These are phyloP conservation scores for Hemileccinum rubropunctum DNA, from an alignment of 768 basidiomycete species.

Conservation along the genomic window DNA sequence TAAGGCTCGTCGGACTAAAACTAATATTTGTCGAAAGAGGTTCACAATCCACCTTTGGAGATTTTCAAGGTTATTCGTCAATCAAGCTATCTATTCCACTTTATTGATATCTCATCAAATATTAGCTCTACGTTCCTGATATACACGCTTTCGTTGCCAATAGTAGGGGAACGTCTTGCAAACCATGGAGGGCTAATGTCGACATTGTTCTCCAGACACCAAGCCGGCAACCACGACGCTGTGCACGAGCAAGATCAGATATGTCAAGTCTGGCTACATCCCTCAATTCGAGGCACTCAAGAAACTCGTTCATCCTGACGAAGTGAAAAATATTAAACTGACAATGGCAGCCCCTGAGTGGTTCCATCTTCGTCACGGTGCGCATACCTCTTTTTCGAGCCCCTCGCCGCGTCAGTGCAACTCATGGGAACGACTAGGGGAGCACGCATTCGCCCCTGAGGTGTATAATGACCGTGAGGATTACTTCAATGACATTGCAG, in stretches of 20 bases:
- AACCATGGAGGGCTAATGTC: no score
- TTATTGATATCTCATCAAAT: neutral
- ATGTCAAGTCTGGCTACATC: slow-evolving; percentile 59
- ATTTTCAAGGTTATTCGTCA: slow-evolving; percentile 23
- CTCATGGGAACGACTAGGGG: slow-evolving; percentile 9
- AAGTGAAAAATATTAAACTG: slow-evolving; percentile 66
- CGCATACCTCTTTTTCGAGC: slow-evolving; percentile 1
- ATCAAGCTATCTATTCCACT: no score
- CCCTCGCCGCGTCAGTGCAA: neutral
- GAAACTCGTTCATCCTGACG: slow-evolving; percentile 53
- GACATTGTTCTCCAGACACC: slow-evolving; percentile 9
- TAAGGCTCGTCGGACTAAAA: no score
- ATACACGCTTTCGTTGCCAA: slow-evolving; percentile 19
- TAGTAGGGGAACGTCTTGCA: slow-evolving; percentile 6
- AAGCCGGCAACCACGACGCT: slow-evolving; percentile 21
- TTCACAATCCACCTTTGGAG: slow-evolving; percentile 21
- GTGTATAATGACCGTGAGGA: slow-evolving; percentile 31
- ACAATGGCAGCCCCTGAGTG: slow-evolving; percentile 71
- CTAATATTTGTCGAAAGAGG: slow-evolving; percentile 16
- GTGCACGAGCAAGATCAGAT: slow-evolving; percentile 58
- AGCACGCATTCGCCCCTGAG: slow-evolving; percentile 19
- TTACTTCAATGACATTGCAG: slow-evolving; percentile 49
- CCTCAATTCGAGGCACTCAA: slow-evolving; percentile 64
- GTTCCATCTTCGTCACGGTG: slow-evolving; percentile 68
- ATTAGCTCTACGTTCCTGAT: slow-evolving; percentile 26